Evolutionary conservation across 257 asterid genomes (phyloP), one percentile per base, ranked within the genome.

Genomic region (Primulina eburnea): DNA sequence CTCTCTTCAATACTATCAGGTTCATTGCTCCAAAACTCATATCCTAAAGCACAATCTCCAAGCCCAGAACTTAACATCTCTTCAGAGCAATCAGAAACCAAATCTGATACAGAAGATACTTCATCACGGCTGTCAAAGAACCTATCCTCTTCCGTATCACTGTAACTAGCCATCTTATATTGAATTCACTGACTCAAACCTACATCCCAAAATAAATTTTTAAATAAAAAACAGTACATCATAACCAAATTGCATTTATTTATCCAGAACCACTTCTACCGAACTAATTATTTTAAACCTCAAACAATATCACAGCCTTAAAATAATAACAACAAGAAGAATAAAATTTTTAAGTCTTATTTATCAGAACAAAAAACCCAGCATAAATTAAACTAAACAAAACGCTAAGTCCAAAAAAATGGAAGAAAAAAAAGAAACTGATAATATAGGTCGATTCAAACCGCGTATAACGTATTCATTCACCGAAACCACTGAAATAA

Each of bases 1-100:
- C 98, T 87, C 60, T 82, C 94, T 37, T 73, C 68, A 7, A 92
- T 88, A 76, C 92, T 85, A 32, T 75, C 85, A 0, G 88, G 92
- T 20, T 78, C 77, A 74, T 78, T 81, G 29, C 84, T 82, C 97
- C 96, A 92, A 71, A 89, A 75, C 16, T 89, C 94, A 73, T 90
- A 92, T 34, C 81, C 88, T 38, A 83, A 73, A 74, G 78, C 89
- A 74, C 70, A 43, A 57, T 80, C 75, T 2, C 43, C 82, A 29
- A 58, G 53, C 77, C 60, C 82, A 64, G 88, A 70, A 80, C 76
- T 79, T 74, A 78, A 64, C 66, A 73, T 72, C 3, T 71, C 68
- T 61, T 83, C 93, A 0, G 87, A 78, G 62, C 69, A 67, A 71
- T 84, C 92, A n/a, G 86, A 85, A 64, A 83, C 77, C 16, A 73